phyloP scores from a whole-genome alignment of 1,284 basidiomycete species.

The Moesziomyces aphidis region DNA sequence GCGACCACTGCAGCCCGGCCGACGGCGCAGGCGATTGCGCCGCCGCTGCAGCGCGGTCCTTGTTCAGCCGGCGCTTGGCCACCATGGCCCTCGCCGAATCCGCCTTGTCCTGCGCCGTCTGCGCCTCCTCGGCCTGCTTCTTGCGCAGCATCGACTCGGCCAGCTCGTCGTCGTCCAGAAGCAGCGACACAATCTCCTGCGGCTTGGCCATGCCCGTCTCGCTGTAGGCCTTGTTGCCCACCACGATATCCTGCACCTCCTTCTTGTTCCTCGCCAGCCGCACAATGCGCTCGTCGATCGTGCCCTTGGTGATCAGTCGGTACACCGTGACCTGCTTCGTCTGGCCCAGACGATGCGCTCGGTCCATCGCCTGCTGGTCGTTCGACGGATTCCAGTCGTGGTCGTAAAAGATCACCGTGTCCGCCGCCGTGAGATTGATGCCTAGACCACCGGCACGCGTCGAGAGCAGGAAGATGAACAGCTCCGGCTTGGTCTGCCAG shows the following conservation, averaged over 20 bases:
- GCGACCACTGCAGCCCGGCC: constrained; percentile 50
- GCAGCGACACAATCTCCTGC: constrained; percentile 94
- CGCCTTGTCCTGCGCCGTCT: constrained; percentile 64
- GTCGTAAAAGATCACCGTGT: constrained; percentile 96
- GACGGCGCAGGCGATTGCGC: constrained; percentile 23
- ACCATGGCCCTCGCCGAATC: constrained; percentile 63
- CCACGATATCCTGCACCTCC: constrained; percentile 90
- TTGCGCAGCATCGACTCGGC: constrained; percentile 67
- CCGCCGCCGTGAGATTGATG: constrained; percentile 95
- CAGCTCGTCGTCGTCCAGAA: constrained; percentile 89
- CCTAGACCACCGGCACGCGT: constrained; percentile 97
- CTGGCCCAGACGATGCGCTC: constrained; percentile 97
- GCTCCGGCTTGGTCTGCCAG: constrained; percentile 92
- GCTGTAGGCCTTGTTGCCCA: constrained; percentile 86
- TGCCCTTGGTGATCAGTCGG: constrained; percentile 93
- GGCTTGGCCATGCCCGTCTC: constrained; percentile 80
- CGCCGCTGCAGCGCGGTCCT: constrained; percentile 48
- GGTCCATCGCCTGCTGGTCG: constrained; percentile 99
- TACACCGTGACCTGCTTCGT: constrained; percentile 99
- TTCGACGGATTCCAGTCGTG: constrained; percentile 97
- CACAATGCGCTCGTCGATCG: constrained; percentile 98
- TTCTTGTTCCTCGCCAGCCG: constrained; percentile 69
- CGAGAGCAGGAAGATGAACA: constrained; percentile 76
- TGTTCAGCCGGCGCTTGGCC: constrained; percentile 58
- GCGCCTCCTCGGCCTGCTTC: constrained; percentile 66